phyloP scores from a whole-genome alignment of 1,284 basidiomycete species.

The Porodaedalea pini region DNA sequence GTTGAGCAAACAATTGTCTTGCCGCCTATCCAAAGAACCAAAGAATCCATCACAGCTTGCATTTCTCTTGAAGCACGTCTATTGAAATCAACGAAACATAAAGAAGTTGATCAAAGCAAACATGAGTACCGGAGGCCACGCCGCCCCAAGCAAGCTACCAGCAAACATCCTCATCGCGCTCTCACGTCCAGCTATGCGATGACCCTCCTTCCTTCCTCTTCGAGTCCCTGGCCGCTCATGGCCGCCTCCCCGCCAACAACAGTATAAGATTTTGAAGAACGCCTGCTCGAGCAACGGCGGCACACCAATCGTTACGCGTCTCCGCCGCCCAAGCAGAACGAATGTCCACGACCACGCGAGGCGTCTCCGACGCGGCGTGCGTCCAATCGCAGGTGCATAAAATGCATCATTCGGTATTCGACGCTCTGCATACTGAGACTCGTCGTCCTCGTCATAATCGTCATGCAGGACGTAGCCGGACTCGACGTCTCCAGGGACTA shows the following conservation, averaged over 20 bases:
- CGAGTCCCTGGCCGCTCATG: not conserved
- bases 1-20: too few species aligned
- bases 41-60: not conserved
- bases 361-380: not conserved
- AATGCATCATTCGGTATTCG: not conserved
- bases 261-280: not conserved
- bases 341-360: slow-evolving; percentile 16
- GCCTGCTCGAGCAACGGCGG: slow-evolving; percentile 2
- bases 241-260: not conserved
- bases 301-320: slow-evolving; percentile 12
- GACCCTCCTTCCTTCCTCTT: not conserved
- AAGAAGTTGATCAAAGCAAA: slow-evolving; percentile 19
- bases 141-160: slow-evolving; percentile 11
- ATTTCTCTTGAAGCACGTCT: too few species aligned
- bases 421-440: not conserved
- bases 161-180: not conserved
- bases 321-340: slow-evolving; percentile 8
- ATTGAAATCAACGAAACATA: slow-evolving; percentile 20
- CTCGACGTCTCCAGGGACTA: not conserved
- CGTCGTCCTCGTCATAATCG: slow-evolving; percentile 2
- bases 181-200: too few species aligned
- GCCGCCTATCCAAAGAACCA: not conserved
- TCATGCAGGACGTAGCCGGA: not conserved
- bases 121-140: slow-evolving; percentile 18
- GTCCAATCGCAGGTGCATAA: not conserved